Conservation (phyloP, 164 flowering plant species). For the Chimonanthus salicifolius region DNA sequence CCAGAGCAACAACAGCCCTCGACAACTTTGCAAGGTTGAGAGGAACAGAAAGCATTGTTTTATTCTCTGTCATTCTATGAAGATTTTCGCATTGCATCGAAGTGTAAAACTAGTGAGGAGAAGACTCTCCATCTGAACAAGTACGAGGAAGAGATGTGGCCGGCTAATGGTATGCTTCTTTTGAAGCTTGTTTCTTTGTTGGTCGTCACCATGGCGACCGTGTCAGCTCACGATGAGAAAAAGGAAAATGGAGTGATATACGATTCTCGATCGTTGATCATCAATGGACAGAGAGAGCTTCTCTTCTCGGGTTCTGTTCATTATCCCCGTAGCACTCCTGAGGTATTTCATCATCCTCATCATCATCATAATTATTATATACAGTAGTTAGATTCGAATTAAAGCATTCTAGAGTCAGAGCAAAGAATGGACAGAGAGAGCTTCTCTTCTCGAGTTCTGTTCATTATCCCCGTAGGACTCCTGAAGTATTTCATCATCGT, state of each 20-base stretch:
- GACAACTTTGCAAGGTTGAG: too few relatives aligned
- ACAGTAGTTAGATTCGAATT: not conserved
- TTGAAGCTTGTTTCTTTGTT: not conserved
- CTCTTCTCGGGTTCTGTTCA: slow-evolving; percentile 22
- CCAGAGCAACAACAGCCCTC: too few relatives aligned
- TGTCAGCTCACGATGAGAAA: not conserved
- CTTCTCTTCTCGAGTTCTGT: slow-evolving; percentile 21
- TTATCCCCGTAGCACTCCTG: slow-evolving; percentile 16
- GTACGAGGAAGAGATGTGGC: not conserved
- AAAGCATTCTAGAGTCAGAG: too few relatives aligned
- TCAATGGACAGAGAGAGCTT: slow-evolving; percentile 17
- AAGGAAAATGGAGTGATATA: slow-evolving; percentile 8
- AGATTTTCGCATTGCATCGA: too few relatives aligned
- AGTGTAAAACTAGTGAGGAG: too few relatives aligned
- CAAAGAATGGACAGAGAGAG: slow-evolving; percentile 12
- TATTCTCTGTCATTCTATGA: too few relatives aligned
- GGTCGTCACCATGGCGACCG: not conserved
- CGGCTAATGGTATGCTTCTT: not conserved
- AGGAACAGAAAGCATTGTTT: too few relatives aligned
- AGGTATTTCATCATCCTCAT: not conserved
- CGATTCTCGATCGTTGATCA: slow-evolving; percentile 14
- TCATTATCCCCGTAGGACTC: slow-evolving; percentile 18
- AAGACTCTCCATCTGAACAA: not conserved
- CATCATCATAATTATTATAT: not conserved
- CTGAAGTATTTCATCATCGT: slow-evolving; percentile 5